Evolutionary conservation across 169 alveolate species (phyloP).

Genomic region (Plasmodium ovale): DNA sequence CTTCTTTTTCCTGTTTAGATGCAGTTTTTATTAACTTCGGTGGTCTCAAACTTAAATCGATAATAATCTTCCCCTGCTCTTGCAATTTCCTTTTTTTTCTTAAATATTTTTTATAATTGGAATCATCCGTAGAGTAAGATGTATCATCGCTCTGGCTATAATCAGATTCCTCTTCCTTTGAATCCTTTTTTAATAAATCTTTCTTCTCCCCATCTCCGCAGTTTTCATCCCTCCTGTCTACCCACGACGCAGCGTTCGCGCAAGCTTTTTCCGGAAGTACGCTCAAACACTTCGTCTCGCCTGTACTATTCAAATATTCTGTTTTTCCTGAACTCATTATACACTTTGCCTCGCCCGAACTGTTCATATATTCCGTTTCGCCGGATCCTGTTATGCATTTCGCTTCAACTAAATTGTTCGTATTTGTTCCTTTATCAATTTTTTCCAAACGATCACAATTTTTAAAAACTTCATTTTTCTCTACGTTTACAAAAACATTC

Average conservation of each 20-base stretch:
- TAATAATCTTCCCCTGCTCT: slow-evolving; percentile 71
- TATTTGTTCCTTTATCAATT: no score
- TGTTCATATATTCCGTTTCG: neutral
- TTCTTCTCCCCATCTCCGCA: neutral
- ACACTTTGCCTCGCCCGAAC: neutral
- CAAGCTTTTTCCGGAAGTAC: neutral
- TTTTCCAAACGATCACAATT: no score
- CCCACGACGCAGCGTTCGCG: neutral
- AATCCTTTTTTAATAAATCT: neutral
- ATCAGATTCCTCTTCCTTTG: slow-evolving; percentile 31
- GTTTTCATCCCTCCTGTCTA: neutral
- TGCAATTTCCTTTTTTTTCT: slow-evolving; percentile 34
- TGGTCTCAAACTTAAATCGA: slow-evolving; percentile 20
- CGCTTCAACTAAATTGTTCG: no score
- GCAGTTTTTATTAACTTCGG: slow-evolving; percentile 8
- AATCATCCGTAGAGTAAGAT: slow-evolving; percentile 70
- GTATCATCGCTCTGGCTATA: slow-evolving; percentile 39
- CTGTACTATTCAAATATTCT: neutral
- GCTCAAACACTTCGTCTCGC: neutral
- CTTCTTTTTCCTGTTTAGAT: slow-evolving; percentile 11
- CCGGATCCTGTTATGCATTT: neutral
- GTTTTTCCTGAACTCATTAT: neutral
- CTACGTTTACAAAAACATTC: no score
- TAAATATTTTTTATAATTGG: slow-evolving; percentile 54
- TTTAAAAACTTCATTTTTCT: no score